Evolutionary conservation across 1,139 yeast genomes (phyloP), one percentile per base, ranked within the genome.

Genomic region (Meyerozyma smithsonii): DNA sequence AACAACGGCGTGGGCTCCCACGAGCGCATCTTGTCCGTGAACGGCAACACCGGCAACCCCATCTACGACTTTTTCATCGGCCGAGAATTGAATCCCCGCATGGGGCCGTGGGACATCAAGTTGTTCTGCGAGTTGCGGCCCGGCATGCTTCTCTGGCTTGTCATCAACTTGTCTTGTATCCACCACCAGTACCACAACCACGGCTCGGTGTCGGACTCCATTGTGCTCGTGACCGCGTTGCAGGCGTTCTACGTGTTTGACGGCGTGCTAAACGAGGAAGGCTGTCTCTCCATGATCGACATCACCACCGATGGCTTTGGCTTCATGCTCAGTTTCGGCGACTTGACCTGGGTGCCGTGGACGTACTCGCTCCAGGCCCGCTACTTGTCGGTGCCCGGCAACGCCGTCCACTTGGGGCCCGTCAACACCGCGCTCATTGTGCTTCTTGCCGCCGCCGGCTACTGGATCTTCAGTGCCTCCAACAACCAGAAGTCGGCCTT

Each of bases 21-120:
- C 14, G 94, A 86, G 54, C 73, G 86, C 44, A 78, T 90, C 34
- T 69, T 92, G 42, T 92, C 97, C 0, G 64, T 76, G 33, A 94
- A 94, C 36, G 98, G 98, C 4, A 92, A 92, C 62, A 72, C 96
- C 0, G 87, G 88, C 0, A 81, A 77, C 49, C 49, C 64, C 1
- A 53, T 90, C 21, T 92, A 86, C 58, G 97, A 92, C 61, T 92
- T 97, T 96, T 94, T 88, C 56, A 89, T 92, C 58, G 99, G 99
- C 21, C 77, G 98, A 40, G 97, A 92, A 60, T 70, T 94, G 56
- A 94, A 94, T 57, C 98, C 98, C 24, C 73, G 97, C 51, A 67
- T 88, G 42, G 95, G 95, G 0, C 56, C 74, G 1, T 79, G 90
- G 74, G 98, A 92, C 58, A 80, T 92, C 57, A 92, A 92, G 62